These are phyloP conservation scores for Aspergillus intermedius DNA, from an alignment of 2,329 filamentous ascomycete genomes.

Conservation along the genomic window DNA sequence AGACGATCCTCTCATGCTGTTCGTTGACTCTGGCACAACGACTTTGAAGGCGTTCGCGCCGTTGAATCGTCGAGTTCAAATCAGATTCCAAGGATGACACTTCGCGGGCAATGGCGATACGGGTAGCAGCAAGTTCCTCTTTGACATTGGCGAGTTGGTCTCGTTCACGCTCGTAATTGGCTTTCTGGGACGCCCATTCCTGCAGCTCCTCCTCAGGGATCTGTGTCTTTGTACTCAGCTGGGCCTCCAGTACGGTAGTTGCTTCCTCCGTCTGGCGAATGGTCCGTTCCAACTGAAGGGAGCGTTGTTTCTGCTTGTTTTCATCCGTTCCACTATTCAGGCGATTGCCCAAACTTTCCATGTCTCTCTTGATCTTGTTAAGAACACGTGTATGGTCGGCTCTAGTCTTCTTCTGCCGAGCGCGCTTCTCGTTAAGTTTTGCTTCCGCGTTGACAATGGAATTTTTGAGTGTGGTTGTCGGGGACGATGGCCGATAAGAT, in stretches of 20 bases:
- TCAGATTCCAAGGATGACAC: conserved; percentile 49
- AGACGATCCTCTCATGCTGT: conserved; percentile 54
- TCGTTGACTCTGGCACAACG: conserved; percentile 54
- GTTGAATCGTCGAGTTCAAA: conserved; percentile 46
- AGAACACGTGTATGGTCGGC: conserved; percentile 56
- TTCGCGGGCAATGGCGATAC: conserved; percentile 47
- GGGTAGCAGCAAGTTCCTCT: conserved; percentile 45
- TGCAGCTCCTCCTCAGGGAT: conserved; percentile 52
- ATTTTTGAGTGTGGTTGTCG: conserved; percentile 58
- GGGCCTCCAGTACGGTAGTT: conserved; percentile 47
- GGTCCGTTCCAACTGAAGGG: conserved; percentile 56
- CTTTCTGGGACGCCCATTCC: conserved; percentile 48
- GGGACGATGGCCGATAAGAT: conserved; percentile 56
- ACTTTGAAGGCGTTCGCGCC: conserved; percentile 54
- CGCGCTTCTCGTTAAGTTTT: conserved; percentile 54
- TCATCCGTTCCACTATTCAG: conserved; percentile 56
- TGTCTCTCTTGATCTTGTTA: conserved; percentile 54
- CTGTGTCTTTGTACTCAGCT: conserved; percentile 50
- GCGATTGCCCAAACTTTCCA: conserved; percentile 52
- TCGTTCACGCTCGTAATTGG: conserved; percentile 49
- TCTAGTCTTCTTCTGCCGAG: conserved; percentile 53
- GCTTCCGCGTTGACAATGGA: conserved; percentile 57
- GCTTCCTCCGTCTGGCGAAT: conserved; percentile 59
- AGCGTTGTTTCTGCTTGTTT: conserved; percentile 56
- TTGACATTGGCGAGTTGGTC: conserved; percentile 46